Percentiles rank a stretch among this genome's conserved stretches.
Evolutionary conservation across 176 grass and related monocot genomes (phyloP).

Genomic region (Aegilops sharonensis): DNA sequence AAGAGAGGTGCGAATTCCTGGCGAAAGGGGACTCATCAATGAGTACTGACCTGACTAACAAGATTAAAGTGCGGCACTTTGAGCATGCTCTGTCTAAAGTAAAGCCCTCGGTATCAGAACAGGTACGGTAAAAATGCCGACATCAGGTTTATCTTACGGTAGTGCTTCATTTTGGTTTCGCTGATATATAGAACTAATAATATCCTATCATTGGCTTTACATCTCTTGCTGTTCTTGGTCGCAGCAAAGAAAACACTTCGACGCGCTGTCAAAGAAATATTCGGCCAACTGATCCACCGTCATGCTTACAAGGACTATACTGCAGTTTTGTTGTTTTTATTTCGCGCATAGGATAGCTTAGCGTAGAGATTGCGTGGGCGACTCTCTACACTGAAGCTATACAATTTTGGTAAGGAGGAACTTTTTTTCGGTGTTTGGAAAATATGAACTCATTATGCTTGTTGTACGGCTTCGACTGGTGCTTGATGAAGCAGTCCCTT

Average conservation of each 20-base stretch:
- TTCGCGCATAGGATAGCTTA: background rate
- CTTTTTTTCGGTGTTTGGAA: background rate
- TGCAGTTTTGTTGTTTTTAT: background rate
- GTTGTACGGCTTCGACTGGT: background rate
- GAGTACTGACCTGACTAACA: constrained; percentile 16
- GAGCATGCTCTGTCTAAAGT: constrained; percentile 59
- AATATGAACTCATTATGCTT: background rate
- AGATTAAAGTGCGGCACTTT: constrained; percentile 60
- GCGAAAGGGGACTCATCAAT: constrained; percentile 37
- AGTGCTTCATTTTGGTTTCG: background rate
- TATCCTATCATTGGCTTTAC: background rate
- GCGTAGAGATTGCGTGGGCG: too few species aligned
- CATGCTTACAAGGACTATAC: background rate
- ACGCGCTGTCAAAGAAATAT: constrained; percentile 44
- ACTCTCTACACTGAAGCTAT: background rate
- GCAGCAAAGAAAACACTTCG: constrained; percentile 63
- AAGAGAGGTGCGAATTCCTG: constrained; percentile 49
- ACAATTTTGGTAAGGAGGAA: background rate
- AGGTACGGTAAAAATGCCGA: constrained; percentile 35
- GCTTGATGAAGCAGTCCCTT: background rate
- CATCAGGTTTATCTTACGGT: background rate
- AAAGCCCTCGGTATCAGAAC: constrained; percentile 68
- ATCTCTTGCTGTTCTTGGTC: background rate
- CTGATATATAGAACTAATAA: background rate
- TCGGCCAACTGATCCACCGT: constrained; percentile 9